Conservation (phyloP, 305 asterid genomes). For the Solanum aculeatissimum region DNA sequence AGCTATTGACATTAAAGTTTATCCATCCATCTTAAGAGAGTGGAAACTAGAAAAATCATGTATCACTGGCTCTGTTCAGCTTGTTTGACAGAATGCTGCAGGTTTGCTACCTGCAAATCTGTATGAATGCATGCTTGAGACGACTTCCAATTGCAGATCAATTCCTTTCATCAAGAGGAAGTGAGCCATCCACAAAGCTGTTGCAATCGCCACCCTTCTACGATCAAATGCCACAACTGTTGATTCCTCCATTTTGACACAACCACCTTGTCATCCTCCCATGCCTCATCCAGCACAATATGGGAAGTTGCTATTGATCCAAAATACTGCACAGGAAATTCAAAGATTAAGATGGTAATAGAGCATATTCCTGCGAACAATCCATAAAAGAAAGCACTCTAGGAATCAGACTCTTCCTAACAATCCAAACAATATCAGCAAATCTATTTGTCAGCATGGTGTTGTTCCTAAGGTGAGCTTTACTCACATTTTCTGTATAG, state of each 20-base stretch:
- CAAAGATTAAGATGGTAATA: not conserved
- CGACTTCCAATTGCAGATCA: not conserved
- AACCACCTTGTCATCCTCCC: not conserved
- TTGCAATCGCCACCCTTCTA: not conserved
- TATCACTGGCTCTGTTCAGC: not conserved
- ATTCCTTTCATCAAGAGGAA: not conserved
- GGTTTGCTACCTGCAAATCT: not conserved
- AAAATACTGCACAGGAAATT: not conserved
- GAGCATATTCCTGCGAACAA: not conserved
- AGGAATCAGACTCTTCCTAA: not conserved
- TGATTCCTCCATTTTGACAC: not conserved
- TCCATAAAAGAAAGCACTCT: not conserved
- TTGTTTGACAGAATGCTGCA: not conserved
- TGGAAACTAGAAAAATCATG: not conserved
- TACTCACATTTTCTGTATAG: not conserved
- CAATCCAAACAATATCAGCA: not conserved
- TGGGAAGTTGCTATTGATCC: not conserved
- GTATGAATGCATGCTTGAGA: not conserved
- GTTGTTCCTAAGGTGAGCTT: not conserved
- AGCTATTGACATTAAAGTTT: not conserved
- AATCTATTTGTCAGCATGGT: not conserved
- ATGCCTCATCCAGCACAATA: not conserved
- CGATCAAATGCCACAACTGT: not conserved
- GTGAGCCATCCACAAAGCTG: not conserved
- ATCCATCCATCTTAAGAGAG: not conserved